phyloP scores from a whole-genome alignment of 2,329 filamentous ascomycete genomes.

The Nigrospora osmanthi region DNA sequence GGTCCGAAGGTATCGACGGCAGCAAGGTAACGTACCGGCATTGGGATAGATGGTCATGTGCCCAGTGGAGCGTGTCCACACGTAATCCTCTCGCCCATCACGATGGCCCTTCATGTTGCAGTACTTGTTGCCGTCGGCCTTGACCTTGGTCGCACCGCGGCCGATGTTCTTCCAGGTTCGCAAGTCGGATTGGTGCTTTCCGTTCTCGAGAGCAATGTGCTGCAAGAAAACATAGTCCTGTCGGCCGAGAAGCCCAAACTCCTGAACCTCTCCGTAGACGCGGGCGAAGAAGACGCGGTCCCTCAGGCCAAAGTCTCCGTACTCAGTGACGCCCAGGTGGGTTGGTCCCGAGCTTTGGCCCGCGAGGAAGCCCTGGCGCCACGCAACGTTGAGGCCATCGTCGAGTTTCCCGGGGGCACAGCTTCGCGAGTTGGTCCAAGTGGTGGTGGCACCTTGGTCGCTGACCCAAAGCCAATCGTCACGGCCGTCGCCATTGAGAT shows the following conservation, averaged over 20 bases:
- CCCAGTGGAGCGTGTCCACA: slow-evolving; percentile 11
- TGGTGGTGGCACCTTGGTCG: slow-evolving; percentile 8
- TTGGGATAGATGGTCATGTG: slow-evolving; percentile 9
- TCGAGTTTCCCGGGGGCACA: slow-evolving; percentile 7
- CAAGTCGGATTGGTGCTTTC: slow-evolving; percentile 7
- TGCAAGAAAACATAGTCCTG: slow-evolving; percentile 14
- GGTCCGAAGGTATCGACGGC: too few relatives aligned
- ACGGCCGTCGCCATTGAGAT: slow-evolving; percentile 15
- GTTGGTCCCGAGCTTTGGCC: slow-evolving; percentile 6
- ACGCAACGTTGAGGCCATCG: slow-evolving; percentile 13
- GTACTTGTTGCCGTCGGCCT: slow-evolving; percentile 19
- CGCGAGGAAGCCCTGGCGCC: slow-evolving; percentile 11
- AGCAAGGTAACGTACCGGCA: not conserved
- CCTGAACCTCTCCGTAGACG: slow-evolving; percentile 10
- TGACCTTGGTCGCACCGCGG: slow-evolving; percentile 8
- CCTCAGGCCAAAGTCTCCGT: slow-evolving; percentile 1
- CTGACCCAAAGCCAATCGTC: slow-evolving; percentile 16
- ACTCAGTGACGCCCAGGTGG: slow-evolving; percentile 4
- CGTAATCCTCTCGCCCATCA: slow-evolving; percentile 14
- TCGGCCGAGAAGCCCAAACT: not conserved
- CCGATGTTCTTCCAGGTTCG: slow-evolving; percentile 14
- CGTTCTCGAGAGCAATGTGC: slow-evolving; percentile 1
- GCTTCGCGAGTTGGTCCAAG: slow-evolving; percentile 15
- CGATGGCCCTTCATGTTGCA: slow-evolving; percentile 19
- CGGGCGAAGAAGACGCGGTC: slow-evolving; percentile 14